Evolutionary conservation across 768 basidiomycete genomes (phyloP).

Genomic region (Psilocybe tampanensis): DNA sequence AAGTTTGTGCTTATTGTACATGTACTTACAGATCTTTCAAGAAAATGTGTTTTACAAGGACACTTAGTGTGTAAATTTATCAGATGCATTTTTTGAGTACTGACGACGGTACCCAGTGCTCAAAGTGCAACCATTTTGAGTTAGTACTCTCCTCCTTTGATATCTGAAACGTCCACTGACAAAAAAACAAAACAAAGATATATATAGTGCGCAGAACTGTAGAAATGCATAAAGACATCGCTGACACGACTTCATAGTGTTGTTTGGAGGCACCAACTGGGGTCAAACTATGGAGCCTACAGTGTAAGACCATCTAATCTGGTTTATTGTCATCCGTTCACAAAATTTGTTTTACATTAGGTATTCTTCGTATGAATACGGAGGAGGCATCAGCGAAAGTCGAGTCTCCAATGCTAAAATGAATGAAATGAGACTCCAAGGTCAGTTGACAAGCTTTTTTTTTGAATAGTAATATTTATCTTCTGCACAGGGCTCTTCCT

Average conservation of each 20-base stretch:
- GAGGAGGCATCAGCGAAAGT: constrained; percentile 52
- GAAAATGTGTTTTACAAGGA: constrained; percentile 58
- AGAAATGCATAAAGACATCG: not conserved
- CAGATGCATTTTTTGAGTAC: not conserved
- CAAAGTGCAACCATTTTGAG: constrained; percentile 56
- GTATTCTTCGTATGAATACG: constrained; percentile 65
- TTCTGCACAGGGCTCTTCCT: constrained; percentile 45
- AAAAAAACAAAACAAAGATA: constrained; percentile 29
- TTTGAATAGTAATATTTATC: not conserved
- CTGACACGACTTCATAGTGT: constrained; percentile 35
- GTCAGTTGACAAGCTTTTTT: constrained; percentile 19
- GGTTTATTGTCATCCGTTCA: not conserved
- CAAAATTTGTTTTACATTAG: not conserved
- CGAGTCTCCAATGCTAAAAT: constrained; percentile 49
- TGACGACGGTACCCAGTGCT: constrained; percentile 25
- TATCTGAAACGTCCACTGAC: constrained; percentile 13
- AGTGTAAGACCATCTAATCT: constrained; percentile 29
- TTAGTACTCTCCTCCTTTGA: constrained; percentile 23
- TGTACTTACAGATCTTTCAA: constrained; percentile 16
- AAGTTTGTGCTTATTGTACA: not conserved
- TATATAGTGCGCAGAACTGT: constrained; percentile 44
- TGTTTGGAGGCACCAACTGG: constrained; percentile 68
- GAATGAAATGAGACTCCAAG: constrained; percentile 58
- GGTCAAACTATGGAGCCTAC: constrained; percentile 59
- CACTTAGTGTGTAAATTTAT: constrained; percentile 38